Conservation (phyloP, 371 early-diverging fungal genomes). For the Mucor mucedo region DNA sequence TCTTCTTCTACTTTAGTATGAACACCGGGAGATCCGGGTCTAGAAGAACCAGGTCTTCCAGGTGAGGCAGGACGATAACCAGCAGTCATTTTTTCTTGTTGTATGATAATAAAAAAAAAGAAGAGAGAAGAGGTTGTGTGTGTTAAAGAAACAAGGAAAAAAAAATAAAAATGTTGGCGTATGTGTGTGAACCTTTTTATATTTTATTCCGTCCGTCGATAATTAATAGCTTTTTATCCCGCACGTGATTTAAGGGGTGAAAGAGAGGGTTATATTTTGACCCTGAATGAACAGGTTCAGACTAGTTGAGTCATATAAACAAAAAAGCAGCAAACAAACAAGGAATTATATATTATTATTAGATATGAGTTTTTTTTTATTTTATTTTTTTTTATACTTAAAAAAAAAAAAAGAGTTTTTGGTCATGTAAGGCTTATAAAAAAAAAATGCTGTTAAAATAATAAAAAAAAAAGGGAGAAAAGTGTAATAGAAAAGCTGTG, state of each 20-base stretch:
- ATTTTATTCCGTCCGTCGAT: not conserved
- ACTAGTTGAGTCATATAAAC: too few species aligned
- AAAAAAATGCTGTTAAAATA: not conserved
- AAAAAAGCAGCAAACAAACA: not conserved
- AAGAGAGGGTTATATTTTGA: too few species aligned
- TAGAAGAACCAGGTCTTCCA: constrained; percentile 30
- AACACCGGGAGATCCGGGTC: constrained; percentile 40
- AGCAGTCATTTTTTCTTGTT: constrained; percentile 21
- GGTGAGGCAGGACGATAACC: constrained; percentile 30
- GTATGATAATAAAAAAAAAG: too few species aligned
- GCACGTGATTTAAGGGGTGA: constrained; percentile 1
- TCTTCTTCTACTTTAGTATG: constrained; percentile 61
- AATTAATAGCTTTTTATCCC: not conserved
- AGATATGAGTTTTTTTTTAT: not conserved
- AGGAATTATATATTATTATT: too few species aligned
- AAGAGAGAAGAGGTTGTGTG: not conserved
- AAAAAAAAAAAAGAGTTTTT: too few species aligned
- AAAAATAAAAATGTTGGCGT: not conserved
- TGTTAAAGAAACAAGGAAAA: not conserved
- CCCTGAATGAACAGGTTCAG: too few species aligned
- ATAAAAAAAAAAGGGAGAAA: not conserved
- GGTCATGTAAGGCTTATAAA: too few species aligned
- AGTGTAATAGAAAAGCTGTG: not conserved
- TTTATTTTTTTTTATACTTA: not conserved
- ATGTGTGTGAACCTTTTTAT: not conserved